Evolutionary conservation across 2,329 filamentous ascomycete species (phyloP), one percentile per base, ranked within the genome.

Genomic region (Colletotrichum spaethianum): DNA sequence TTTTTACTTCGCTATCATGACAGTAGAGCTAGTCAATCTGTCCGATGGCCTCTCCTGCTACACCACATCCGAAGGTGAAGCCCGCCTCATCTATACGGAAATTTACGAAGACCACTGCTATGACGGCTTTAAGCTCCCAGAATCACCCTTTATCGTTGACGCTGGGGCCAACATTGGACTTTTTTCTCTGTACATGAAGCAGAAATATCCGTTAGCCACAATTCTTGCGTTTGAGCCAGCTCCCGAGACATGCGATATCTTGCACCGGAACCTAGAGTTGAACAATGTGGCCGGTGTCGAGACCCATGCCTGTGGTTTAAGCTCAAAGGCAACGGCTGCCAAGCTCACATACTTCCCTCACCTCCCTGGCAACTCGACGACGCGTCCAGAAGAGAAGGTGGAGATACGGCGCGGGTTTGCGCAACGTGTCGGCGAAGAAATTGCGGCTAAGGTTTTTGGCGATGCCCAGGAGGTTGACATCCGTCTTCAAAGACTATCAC

Each of bases 221-320:
- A 76, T 79, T 70, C 63, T 76, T 26, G 77, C 77, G 4, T 78
- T 79, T 38, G 76, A 78, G 72, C 77, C 77, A 8, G 76, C 73
- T 5, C 77, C 77, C 2, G 40, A 73, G 14, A 77, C 73, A 0
- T 75, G 65, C 60, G 36, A 64, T n/a, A 46, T 70, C 0, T 62
- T 78, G 11, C 57, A 55, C 23, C 74, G 62, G 33, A 78, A 78
- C 48, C 50, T 78, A 42, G 60, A 20, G 46, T 64, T 77, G 8
- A 63, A 78, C 62, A 48, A 53, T 4, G 23, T 74, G 7, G 26
- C 70, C 2, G 72, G 63, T 4, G 75, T 78, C 0, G 50, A 72
- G 6, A 50, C 59, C 0, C 63, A 75, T 40, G 63, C 60, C 16
- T 75, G 38, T 61, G 76, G 64, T 4, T 64, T 78, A 20, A 73